Base-by-base conservation (phyloP, 768 basidiomycete species). In the Crucibulum laeve region DNA sequence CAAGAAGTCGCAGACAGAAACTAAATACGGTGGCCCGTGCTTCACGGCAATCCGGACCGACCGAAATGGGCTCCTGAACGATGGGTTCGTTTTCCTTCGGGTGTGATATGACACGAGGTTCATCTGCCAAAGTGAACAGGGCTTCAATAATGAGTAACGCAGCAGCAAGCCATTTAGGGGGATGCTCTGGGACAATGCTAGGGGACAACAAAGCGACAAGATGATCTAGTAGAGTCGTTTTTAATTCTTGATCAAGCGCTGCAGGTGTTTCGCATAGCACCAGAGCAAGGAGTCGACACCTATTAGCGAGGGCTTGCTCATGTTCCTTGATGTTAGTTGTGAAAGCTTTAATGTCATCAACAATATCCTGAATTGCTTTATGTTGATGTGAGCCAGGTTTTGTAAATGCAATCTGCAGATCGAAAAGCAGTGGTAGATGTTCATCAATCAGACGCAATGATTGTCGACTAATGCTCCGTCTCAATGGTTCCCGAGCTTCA, bases 141-240 rank as follows among this genome's bases (percentile, higher is more conserved):
- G 86, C 80, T 57, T 99, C 93, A 4, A 84, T 82, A 39, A 94
- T 87, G 10, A 96, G 76, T 10, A 98, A 71, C 53, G 87, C 82
- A 1, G 89, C 77, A 1, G 92, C 82, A 4, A 95, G 75, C 96
- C 96, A 99, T 55, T 79, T 82, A 6, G 95, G 92, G 23, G 77
- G 71, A 40, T 78, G 77, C n/a, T 74, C 75, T 2, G 71, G 66
- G 43, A 79, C 76, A 34, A 66, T 64, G 44, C 70, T 74, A 8
- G 86, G 81, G 17, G 80, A 66, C 23, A 91, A 67, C 11, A 91
- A 61, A 2, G 80, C 80, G 15, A 91, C 62, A 18, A 91, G 66
- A 45, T 73, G 71, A 38, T 84, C 81, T 77, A 91, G 79, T 45
- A 91, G 65, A 3, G 62, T 67, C 43, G 73, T 71, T 40, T 76